Percentiles rank a stretch among this genome's conserved stretches.
These are phyloP conservation scores for Aspergillus sp. DNA, from an alignment of 2,329 filamentous ascomycete genomes.

Conservation along the genomic window DNA sequence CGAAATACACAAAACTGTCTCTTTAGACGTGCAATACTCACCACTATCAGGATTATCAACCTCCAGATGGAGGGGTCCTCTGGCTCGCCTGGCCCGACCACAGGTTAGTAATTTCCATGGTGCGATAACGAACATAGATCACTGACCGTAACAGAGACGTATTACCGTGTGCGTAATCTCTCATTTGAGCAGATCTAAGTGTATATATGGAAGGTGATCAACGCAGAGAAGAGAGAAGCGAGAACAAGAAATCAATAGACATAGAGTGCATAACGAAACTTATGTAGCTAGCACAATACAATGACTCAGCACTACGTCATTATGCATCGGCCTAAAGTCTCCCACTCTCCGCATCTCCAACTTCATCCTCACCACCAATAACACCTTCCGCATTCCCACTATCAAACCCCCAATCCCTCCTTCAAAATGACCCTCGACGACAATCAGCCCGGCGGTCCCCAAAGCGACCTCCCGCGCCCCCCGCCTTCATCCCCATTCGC, in stretches of 20 bases:
- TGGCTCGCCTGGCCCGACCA: constrained; percentile 12
- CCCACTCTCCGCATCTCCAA: neutral
- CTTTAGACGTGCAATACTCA: neutral
- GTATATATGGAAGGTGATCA: neutral
- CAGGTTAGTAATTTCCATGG: constrained; percentile 3
- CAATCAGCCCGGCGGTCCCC: constrained; percentile 16
- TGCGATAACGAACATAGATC: neutral
- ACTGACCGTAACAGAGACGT: constrained; percentile 4
- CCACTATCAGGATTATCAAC: constrained; percentile 19
- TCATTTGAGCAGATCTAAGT: constrained; percentile 9
- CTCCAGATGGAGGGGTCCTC: constrained; percentile 25
- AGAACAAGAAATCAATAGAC: neutral
- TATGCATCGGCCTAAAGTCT: neutral
- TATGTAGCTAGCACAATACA: neutral
- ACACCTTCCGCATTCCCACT: neutral
- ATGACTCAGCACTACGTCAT: constrained; percentile 1
- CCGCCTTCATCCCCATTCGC: constrained; percentile 1
- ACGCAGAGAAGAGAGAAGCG: neutral
- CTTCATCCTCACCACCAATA: neutral
- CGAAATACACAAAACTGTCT: neutral
- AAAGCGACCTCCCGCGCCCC: neutral
- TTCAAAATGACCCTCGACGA: constrained; percentile 28
- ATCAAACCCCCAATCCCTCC: neutral
- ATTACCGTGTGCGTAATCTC: constrained; percentile 11
- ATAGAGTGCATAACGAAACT: neutral